Conservation (phyloP, 2,329 filamentous ascomycete genomes). For the Calycina herbarum region DNA sequence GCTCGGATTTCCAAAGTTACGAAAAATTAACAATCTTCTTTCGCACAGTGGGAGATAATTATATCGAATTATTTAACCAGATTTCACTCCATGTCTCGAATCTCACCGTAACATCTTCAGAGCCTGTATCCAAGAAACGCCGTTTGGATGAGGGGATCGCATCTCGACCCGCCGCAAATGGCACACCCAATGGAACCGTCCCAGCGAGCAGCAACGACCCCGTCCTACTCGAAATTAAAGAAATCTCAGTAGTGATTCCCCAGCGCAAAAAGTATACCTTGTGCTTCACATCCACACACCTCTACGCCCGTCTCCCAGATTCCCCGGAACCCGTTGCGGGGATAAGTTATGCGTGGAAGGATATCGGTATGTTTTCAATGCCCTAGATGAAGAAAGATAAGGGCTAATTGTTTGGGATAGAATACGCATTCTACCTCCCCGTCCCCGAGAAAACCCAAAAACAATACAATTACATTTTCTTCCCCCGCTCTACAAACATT, state of each 20-base stretch:
- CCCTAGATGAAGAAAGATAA: not conserved
- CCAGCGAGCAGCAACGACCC: slow-evolving; percentile 45
- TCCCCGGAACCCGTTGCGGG: slow-evolving; percentile 53
- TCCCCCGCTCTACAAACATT: slow-evolving; percentile 54
- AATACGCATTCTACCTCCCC: slow-evolving; percentile 63
- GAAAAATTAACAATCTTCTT: not conserved
- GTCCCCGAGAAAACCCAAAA: slow-evolving; percentile 65
- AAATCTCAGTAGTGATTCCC: slow-evolving; percentile 66
- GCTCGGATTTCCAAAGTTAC: not conserved
- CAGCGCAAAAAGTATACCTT: slow-evolving; percentile 69
- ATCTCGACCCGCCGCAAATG: slow-evolving; percentile 25
- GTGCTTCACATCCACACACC: slow-evolving; percentile 58
- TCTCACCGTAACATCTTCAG: slow-evolving; percentile 21
- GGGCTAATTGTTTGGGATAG: slow-evolving; percentile 38
- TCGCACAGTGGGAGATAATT: slow-evolving; percentile 31
- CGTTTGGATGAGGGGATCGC: slow-evolving; percentile 32
- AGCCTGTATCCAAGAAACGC: slow-evolving; percentile 37
- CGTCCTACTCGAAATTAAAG: slow-evolving; percentile 60
- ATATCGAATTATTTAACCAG: slow-evolving; percentile 39
- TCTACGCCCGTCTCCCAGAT: slow-evolving; percentile 57
- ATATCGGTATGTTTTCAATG: slow-evolving; percentile 53
- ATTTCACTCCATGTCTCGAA: slow-evolving; percentile 35
- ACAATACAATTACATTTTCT: slow-evolving; percentile 65
- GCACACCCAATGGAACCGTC: slow-evolving; percentile 13
- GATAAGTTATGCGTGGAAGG: slow-evolving; percentile 59